Base-by-base conservation (phyloP, 148 eudicot genomes). In the Rhododendron ovatum region DNA sequence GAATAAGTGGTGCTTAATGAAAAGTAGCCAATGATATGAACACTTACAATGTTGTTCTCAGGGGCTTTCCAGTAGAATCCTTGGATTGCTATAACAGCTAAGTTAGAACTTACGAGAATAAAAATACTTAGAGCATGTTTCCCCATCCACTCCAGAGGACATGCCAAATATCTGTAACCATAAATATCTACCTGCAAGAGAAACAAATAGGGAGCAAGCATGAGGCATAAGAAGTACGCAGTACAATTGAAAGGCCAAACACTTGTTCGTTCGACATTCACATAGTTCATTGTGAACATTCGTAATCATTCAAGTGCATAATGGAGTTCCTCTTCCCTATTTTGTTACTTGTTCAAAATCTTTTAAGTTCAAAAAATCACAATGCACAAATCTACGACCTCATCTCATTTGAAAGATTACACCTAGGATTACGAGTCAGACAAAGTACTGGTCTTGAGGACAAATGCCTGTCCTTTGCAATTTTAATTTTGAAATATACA, bases 41-140 rank as follows among this genome's bases (percentile, higher is more conserved):
- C 57, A 88, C 98, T 96, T 90, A 94, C 98, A 84, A 93, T 86
- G 90, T 93, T 95, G 82, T 93, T 94, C 63, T 92, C 81, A 4
- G 98, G 98, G 30, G 91, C 57, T 50, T 84, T 88, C 91, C 93
- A 89, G 79, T 96, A 96, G 86, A 96, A 94, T 76, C 96, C 98
- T 92, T 95, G 98, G 88, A 93, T 87, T 63, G 89, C 85, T 82
- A 96, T 84, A 17, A 96, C 88, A 75, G 92, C 91, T 81, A 95
- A 84, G 88, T 95, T 95, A n/a, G 95, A 94, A 84, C 92, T 90
- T 78, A 95, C 37, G 30, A 95, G 82, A 67, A 93, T 85, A 77
- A 94, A 94, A 88, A 95, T 94, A 88, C 89, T 88, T 51, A 95
- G 78, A 41, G 97, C 86, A 87, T 94, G 98, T 88, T 93, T 92